phyloP scores from a whole-genome alignment of 331 rosid species.

The Rhamnella rubrinervis region DNA sequence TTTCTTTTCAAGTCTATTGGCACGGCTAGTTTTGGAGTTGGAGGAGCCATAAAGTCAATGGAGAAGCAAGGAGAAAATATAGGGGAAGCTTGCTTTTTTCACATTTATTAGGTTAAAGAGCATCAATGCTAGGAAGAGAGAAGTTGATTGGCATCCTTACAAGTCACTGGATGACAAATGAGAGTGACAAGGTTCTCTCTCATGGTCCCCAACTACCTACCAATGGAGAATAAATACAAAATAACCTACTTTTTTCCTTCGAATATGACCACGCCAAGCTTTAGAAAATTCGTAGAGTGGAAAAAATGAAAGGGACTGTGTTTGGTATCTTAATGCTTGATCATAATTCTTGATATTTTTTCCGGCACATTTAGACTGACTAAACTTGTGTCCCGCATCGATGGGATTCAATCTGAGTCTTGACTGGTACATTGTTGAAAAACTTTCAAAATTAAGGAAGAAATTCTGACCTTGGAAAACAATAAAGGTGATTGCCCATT shows the following conservation, averaged over 20 bases:
- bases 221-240: background rate
- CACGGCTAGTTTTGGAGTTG: conserved; percentile 52
- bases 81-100: background rate
- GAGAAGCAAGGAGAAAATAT: background rate
- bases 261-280: background rate
- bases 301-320: background rate
- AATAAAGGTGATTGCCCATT: too few species aligned
- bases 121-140: conserved; percentile 1
- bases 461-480: too few species aligned
- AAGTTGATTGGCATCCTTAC: conserved; percentile 5
- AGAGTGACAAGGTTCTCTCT: conserved; percentile 1
- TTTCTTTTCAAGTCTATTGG: conserved; percentile 67
- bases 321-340: background rate
- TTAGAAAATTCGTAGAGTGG: background rate
- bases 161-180: conserved; percentile 27
- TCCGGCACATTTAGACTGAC: too few species aligned
- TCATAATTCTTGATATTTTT: background rate
- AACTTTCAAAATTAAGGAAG: too few species aligned
- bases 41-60: conserved; percentile 61
- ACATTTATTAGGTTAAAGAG: background rate
- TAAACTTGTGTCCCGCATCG: too few species aligned
- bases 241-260: background rate
- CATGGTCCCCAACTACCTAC: background rate
- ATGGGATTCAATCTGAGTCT: too few species aligned
- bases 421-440: too few species aligned